Conservation (phyloP, 2,329 filamentous ascomycete species). For the Beauveria sp. region DNA sequence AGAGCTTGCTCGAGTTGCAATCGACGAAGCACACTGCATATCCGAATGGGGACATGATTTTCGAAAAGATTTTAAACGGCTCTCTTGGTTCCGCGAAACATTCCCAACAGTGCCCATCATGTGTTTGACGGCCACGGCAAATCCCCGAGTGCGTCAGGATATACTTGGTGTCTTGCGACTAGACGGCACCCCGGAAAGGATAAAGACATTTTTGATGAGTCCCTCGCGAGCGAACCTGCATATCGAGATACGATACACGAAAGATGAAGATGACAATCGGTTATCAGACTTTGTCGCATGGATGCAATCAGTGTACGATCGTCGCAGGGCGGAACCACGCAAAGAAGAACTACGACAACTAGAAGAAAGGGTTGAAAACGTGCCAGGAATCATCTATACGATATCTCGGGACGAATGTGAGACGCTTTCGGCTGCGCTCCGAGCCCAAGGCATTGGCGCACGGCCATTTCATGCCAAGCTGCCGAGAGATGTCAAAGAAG, state of each 20-base stretch:
- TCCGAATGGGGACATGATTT: conserved; percentile 99
- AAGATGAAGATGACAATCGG: conserved; percentile 64
- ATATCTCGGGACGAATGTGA: conserved; percentile 70
- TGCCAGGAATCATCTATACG: conserved; percentile 75
- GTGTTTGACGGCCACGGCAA: conserved; percentile 88
- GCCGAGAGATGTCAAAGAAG: conserved; percentile 59
- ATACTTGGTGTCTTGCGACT: conserved; percentile 70
- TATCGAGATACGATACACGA: conserved; percentile 80
- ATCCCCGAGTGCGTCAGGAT: conserved; percentile 70
- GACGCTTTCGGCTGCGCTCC: conserved; percentile 56
- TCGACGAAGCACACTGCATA: conserved; percentile 95
- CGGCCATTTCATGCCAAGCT: conserved; percentile 67
- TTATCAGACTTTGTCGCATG: conserved; percentile 69
- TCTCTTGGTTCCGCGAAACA: conserved; percentile 76
- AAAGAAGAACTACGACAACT: conserved; percentile 48
- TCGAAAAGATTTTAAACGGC: conserved; percentile 79
- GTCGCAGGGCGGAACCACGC: conserved; percentile 54
- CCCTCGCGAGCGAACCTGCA: conserved; percentile 81
- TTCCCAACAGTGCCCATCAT: conserved; percentile 86
- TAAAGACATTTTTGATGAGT: conserved; percentile 74
- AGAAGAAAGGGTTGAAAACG: conserved; percentile 51
- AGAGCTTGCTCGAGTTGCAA: conserved; percentile 79
- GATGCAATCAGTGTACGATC: conserved; percentile 64
- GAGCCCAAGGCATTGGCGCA: conserved; percentile 63
- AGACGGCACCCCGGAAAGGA: conserved; percentile 45